A percentile compares a stretch with the other conserved stretches of the same genome.
These are phyloP conservation scores for Hypericum perforatum DNA, from an alignment of 345 rosid species.

Conservation along the genomic window DNA sequence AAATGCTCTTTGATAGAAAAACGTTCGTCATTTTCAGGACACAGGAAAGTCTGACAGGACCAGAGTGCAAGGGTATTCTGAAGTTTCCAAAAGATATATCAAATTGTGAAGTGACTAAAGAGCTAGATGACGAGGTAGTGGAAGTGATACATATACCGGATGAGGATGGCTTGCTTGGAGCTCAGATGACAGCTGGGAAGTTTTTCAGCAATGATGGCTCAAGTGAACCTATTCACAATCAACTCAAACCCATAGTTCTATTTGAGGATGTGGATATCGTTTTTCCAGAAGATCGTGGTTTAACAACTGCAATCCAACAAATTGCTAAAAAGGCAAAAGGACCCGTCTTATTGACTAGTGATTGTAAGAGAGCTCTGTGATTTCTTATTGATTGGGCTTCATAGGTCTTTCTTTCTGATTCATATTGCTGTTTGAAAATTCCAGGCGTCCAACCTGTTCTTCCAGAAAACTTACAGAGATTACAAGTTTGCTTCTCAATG, in stretches of 20 bases:
- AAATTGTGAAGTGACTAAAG: slow-evolving; percentile 20
- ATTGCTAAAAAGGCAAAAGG: slow-evolving; percentile 87
- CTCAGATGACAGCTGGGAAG: slow-evolving; percentile 23
- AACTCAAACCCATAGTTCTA: slow-evolving; percentile 61
- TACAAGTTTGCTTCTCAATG: slow-evolving; percentile 43
- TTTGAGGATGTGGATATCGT: slow-evolving; percentile 87
- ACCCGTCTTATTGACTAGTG: slow-evolving; percentile 77
- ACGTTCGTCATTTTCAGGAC: slow-evolving; percentile 45
- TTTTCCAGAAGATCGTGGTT: slow-evolving; percentile 89
- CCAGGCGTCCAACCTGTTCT: slow-evolving; percentile 54
- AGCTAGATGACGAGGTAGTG: slow-evolving; percentile 22
- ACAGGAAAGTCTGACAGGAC: slow-evolving; percentile 30
- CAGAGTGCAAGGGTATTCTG: slow-evolving; percentile 19
- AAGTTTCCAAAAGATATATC: slow-evolving; percentile 15
- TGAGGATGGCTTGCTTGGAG: slow-evolving; percentile 19
- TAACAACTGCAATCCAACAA: slow-evolving; percentile 68
- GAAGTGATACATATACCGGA: slow-evolving; percentile 31
- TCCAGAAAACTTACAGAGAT: slow-evolving; percentile 63
- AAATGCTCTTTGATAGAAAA: slow-evolving; percentile 5
- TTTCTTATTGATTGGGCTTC: slow-evolving; percentile 4
- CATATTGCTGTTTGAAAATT: slow-evolving; percentile 17
- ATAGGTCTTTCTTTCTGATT: slow-evolving; percentile 2
- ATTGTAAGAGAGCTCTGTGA: slow-evolving; percentile 40
- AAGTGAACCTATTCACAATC: slow-evolving; percentile 22
- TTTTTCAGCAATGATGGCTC: slow-evolving; percentile 19